Percentiles rank a stretch among this genome's conserved stretches.
Conservation (phyloP, 2,329 filamentous ascomycete genomes). For the Chalaropsis thielavioides region DNA sequence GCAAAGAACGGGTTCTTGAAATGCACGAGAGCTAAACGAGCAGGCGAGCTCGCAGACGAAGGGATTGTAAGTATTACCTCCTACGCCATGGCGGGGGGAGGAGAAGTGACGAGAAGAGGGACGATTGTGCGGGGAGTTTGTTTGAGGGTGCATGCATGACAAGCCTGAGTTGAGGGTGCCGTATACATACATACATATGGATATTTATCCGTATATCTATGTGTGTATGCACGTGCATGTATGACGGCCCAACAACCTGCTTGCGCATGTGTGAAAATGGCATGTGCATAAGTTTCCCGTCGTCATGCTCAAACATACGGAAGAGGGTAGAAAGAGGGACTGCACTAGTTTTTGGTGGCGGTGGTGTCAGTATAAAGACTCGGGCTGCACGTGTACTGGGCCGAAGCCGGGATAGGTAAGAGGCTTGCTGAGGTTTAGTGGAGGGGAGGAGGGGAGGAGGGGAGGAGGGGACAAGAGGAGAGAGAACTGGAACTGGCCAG, state of each 20-base stretch:
- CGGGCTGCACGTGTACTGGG: neutral
- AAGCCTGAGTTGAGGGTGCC: too few relatives aligned
- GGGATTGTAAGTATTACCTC: too few relatives aligned
- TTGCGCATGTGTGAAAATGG: neutral
- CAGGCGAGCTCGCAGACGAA: too few relatives aligned
- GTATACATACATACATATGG: neutral
- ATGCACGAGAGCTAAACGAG: too few relatives aligned
- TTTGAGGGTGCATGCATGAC: too few relatives aligned
- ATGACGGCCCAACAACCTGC: conserved; percentile 9
- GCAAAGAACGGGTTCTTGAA: too few relatives aligned
- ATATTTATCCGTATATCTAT: neutral
- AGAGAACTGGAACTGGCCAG: too few relatives aligned
- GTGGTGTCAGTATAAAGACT: neutral
- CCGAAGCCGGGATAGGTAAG: neutral
- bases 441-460: neutral
- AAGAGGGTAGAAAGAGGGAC: neutral
- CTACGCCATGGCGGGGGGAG: too few relatives aligned
- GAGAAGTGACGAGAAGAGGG: too few relatives aligned
- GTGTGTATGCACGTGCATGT: neutral
- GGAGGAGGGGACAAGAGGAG: too few relatives aligned
- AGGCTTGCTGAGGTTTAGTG: neutral
- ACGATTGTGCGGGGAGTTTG: too few relatives aligned
- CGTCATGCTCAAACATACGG: neutral
- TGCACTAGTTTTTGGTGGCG: neutral
- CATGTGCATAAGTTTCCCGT: neutral